Evolutionary conservation across 179 eudicot genomes (phyloP).

Genomic region (Spergularia azorica): DNA sequence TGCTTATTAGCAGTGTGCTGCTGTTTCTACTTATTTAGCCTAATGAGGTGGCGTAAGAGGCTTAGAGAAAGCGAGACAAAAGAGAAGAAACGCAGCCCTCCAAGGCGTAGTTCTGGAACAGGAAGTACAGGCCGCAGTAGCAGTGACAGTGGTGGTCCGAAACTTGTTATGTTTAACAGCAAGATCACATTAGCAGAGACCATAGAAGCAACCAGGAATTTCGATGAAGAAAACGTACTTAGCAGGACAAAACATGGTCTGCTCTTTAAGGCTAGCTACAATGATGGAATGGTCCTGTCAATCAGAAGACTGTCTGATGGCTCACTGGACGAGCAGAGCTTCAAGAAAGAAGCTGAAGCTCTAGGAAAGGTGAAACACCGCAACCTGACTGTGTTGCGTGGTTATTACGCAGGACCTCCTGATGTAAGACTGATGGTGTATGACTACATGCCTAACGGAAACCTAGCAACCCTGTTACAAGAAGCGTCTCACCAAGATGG

Average conservation of each 20-base stretch:
- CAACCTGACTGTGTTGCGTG: constrained; percentile 64
- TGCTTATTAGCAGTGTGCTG: constrained; percentile 45
- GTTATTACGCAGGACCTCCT: constrained; percentile 63
- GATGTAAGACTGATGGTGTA: constrained; percentile 50
- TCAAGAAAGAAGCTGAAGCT: constrained; percentile 60
- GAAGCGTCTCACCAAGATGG: constrained; percentile 81
- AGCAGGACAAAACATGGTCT: constrained; percentile 55
- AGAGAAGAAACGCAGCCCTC: constrained; percentile 61
- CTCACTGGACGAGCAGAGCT: constrained; percentile 37
- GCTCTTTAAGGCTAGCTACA: constrained; percentile 56
- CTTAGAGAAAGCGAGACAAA: constrained; percentile 38
- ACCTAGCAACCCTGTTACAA: constrained; percentile 64
- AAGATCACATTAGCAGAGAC: constrained; percentile 66
- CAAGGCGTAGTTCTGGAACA: constrained; percentile 45
- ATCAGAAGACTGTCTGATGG: constrained; percentile 52
- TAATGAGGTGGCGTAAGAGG: constrained; percentile 58
- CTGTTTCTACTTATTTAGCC: constrained; percentile 48
- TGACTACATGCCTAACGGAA: constrained; percentile 82
- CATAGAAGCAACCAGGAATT: constrained; percentile 64
- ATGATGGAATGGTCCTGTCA: constrained; percentile 65
- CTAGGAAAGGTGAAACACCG: constrained; percentile 62
- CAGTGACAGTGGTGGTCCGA: constrained; percentile 60
- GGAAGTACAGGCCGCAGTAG: constrained; percentile 53
- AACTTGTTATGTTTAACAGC: constrained; percentile 65
- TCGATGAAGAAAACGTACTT: constrained; percentile 67